Evolutionary conservation across 768 basidiomycete genomes (phyloP), one percentile per base, ranked within the genome.

Genomic region (Boletus vinaceobasis): DNA sequence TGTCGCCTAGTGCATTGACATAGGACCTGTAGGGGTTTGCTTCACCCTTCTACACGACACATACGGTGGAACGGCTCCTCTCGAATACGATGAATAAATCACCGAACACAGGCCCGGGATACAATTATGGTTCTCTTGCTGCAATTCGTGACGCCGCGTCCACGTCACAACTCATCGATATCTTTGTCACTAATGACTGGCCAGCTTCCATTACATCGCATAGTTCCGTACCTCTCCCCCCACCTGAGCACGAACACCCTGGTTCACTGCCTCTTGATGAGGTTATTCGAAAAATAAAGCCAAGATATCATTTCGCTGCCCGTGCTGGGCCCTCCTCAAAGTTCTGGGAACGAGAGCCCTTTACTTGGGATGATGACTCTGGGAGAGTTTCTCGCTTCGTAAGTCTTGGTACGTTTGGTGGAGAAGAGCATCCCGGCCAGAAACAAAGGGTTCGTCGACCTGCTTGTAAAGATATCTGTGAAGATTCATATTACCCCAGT

Each of bases 321-420:
- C 77, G 77, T 9, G 84, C 81, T 14, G 84, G 85, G 0, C 72
- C 77, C n/a, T 80, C 82, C 14, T 79, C 88, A 0, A 80, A 79
- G 50, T 99, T 97, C 68, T 98, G 95, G 94, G 97, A 99, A 69
- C 77, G 95, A 49, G 94, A 98, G 55, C 95, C 97, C 1, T 96
- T 87, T 66, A 69, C 81, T 5, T 98, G 94, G 94, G 81, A 83
- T 40, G 86, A 85, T 35, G 85, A 87, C 48, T 74, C 75, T 27
- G 80, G 77, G 19, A 80, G 91, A 32, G 73, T 88, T 38, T 83
- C 87, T 31, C 78, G 72, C 37, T 95, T 96, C 59, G 79, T 99
- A 42, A 87, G 88, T 56, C 76, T 99, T 8, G 97, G 93, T 35
- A 79, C 87, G n/a, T 90, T 98, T 67, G 93, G 92, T 17, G 85